phyloP scores from a whole-genome alignment of 2,329 filamentous ascomycete genomes.

The Verticillium albo-atrum region DNA sequence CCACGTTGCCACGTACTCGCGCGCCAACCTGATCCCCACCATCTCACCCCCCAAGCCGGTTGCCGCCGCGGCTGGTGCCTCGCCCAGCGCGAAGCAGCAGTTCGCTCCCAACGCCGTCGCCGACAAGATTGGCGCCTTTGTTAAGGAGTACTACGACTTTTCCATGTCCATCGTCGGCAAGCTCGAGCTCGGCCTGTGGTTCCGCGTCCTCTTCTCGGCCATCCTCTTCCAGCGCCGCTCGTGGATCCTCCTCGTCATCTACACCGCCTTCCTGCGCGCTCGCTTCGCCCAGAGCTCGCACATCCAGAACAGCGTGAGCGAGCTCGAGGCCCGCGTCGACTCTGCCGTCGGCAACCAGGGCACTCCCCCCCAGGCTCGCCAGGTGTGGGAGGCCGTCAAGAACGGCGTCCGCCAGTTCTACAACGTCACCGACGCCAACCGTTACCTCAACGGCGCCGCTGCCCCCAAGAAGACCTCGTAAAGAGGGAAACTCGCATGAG shows the following conservation, averaged over 20 bases:
- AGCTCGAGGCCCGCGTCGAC: slow-evolving; percentile 72
- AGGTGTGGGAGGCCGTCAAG: slow-evolving; percentile 81
- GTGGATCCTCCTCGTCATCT: slow-evolving; percentile 81
- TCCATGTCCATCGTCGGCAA: slow-evolving; percentile 91
- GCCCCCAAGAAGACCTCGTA: slow-evolving; percentile 44
- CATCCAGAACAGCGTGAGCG: slow-evolving; percentile 76
- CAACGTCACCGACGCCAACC: slow-evolving; percentile 72
- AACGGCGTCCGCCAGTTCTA: slow-evolving; percentile 66
- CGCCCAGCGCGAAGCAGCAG: slow-evolving; percentile 54
- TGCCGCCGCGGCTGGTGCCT: slow-evolving; percentile 48
- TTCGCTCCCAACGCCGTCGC: slow-evolving; percentile 56
- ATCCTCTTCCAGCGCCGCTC: slow-evolving; percentile 86
- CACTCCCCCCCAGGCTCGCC: slow-evolving; percentile 72
- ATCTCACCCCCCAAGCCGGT: slow-evolving; percentile 62
- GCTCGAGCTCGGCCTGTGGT: slow-evolving; percentile 84
- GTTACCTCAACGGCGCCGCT: slow-evolving; percentile 59
- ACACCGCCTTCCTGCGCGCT: slow-evolving; percentile 89
- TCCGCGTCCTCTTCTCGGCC: slow-evolving; percentile 75
- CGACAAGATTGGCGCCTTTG: slow-evolving; percentile 84
- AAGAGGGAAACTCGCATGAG: slow-evolving; percentile 1
- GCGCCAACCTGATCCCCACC: slow-evolving; percentile 87
- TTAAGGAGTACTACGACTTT: slow-evolving; percentile 96
- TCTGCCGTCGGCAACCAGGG: slow-evolving; percentile 80
- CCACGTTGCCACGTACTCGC: slow-evolving; percentile 95
- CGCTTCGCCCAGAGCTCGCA: slow-evolving; percentile 88